These are phyloP conservation scores for Aspergillus udagawae DNA, from an alignment of 2,329 filamentous ascomycete species.

Conservation along the genomic window DNA sequence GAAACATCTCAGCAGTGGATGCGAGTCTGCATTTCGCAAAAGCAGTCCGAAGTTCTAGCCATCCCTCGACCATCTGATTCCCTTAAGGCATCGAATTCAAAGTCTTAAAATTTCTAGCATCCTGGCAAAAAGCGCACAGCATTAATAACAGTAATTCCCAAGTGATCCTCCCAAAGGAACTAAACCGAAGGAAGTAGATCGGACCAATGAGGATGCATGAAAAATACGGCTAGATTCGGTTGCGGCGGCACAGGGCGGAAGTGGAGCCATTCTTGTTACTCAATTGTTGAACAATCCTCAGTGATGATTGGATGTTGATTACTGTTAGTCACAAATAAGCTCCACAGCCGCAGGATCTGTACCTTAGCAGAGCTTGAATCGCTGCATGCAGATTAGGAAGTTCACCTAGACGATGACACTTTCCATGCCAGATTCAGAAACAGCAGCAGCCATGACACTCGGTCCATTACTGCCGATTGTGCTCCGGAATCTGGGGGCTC, in stretches of 20 bases:
- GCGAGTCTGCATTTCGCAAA: no score
- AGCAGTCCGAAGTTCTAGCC: no score
- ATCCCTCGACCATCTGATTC: no score
- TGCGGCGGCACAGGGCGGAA: not conserved
- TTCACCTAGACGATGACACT: not conserved
- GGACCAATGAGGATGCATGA: not conserved
- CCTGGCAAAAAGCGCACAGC: no score
- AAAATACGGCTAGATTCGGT: not conserved
- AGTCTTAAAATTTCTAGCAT: not conserved
- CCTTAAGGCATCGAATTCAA: no score
- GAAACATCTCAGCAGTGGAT: no score
- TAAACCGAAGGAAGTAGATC: not conserved
- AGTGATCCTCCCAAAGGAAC: not conserved
- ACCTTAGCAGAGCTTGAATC: not conserved
- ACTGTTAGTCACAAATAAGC: not conserved
- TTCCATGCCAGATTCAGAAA: not conserved
- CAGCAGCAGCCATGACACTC: not conserved
- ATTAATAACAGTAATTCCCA: no score
- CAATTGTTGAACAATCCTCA: not conserved
- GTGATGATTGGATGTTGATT: not conserved
- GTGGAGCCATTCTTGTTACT: not conserved
- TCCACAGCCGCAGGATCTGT: not conserved
- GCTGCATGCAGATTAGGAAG: not conserved
- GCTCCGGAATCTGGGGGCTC: not conserved
- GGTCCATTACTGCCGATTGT: not conserved